Evolutionary conservation across 352 stramenopile genomes (phyloP).

Genomic region (Discostella stelligera): DNA sequence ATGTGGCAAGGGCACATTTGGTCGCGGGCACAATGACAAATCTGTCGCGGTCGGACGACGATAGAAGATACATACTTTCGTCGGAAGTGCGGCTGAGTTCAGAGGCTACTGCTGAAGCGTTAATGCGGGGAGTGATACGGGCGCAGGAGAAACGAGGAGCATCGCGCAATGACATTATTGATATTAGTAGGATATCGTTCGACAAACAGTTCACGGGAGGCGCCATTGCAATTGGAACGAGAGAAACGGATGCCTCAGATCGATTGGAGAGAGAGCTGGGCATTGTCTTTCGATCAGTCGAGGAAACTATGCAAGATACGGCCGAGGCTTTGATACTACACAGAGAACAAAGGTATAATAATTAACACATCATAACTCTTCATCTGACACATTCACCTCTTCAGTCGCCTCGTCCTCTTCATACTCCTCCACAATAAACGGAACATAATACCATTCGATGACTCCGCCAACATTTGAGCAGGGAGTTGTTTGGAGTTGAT

Average conservation of each 20-base stretch:
- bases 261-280: constrained; percentile 57
- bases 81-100: constrained; percentile 67
- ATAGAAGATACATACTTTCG: constrained; percentile 72
- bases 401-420: constrained; percentile 19
- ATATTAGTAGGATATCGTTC: constrained; percentile 60
- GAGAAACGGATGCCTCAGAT: constrained; percentile 66
- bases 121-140: constrained; percentile 36
- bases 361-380: constrained; percentile 14
- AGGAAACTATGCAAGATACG: constrained; percentile 75
- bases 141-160: constrained; percentile 23
- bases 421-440: constrained; percentile 75
- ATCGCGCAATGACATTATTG: constrained; percentile 2
- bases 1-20: constrained; percentile 76
- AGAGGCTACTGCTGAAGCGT: constrained; percentile 53
- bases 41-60: constrained; percentile 19
- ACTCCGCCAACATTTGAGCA: constrained; percentile 72
- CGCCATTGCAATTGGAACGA: constrained; percentile 73
- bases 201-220: constrained; percentile 74
- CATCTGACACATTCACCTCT: constrained; percentile 12
- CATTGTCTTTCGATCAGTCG: constrained; percentile 53
- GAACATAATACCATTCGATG: constrained; percentile 73
- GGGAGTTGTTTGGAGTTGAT: constrained; percentile 66
- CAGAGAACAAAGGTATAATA: constrained; percentile 13
- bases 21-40: constrained; percentile 42
- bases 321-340: constrained; percentile 43